Evolutionary conservation across 1,284 basidiomycete genomes (phyloP).

Genomic region (Microbotryum violaceum): DNA sequence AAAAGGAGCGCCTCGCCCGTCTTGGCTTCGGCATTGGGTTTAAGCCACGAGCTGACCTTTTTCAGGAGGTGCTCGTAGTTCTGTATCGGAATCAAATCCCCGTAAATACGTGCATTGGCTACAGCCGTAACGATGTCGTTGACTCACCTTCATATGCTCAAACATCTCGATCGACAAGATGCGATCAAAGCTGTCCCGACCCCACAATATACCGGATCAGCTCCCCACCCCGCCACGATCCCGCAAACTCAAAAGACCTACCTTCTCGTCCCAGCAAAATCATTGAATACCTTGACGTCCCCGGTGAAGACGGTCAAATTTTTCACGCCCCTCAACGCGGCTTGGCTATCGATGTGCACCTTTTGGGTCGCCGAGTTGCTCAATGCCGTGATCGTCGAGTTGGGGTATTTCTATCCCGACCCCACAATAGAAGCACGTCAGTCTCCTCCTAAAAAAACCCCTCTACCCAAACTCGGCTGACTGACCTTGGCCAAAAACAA

Average conservation of each 20-base stretch:
- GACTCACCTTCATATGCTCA: slow-evolving; percentile 57
- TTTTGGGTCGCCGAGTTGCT: slow-evolving; percentile 69
- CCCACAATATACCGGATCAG: slow-evolving; percentile 2
- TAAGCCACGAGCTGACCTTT: slow-evolving; percentile 64
- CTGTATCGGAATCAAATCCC: slow-evolving; percentile 34
- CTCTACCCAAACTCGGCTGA: neutral
- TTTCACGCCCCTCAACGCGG: slow-evolving; percentile 50
- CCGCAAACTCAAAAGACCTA: slow-evolving; percentile 38
- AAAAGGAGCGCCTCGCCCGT: slow-evolving; percentile 52
- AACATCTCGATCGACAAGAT: slow-evolving; percentile 76
- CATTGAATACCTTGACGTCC: slow-evolving; percentile 56
- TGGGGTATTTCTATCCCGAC: slow-evolving; percentile 57
- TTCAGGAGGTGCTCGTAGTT: slow-evolving; percentile 60
- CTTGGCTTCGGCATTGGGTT: slow-evolving; percentile 42
- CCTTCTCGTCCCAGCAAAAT: slow-evolving; percentile 52
- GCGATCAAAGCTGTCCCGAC: slow-evolving; percentile 55
- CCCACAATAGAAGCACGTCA: neutral
- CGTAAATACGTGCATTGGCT: too few species aligned
- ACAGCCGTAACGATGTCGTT: too few species aligned
- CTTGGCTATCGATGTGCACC: slow-evolving; percentile 54
- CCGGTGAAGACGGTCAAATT: slow-evolving; percentile 64
- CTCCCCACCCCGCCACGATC: neutral
- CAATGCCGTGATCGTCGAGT: slow-evolving; percentile 56
- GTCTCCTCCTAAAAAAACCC: neutral
- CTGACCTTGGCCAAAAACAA: slow-evolving; percentile 59